Base-by-base conservation (phyloP, 2,329 filamentous ascomycete species). In the Hypoxylon sp. region DNA sequence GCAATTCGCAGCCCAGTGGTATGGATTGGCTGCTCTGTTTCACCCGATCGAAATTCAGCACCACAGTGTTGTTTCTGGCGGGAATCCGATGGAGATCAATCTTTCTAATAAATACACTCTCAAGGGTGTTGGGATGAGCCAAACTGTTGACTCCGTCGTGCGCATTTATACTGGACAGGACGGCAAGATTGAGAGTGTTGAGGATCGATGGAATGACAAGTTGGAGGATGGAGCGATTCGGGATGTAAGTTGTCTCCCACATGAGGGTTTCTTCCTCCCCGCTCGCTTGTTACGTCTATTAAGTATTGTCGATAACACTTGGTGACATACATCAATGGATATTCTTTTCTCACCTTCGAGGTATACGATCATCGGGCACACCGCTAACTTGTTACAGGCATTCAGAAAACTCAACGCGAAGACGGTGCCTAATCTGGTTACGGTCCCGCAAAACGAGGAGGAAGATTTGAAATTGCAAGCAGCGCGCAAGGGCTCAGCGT, bases 81-180 rank as follows among this genome's bases (percentile, higher is more conserved):
- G 82, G 1, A 85, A 87, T 57, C 83, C 84, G 0, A 85, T 87
- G 29, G 68, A 75, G 51, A 69, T 87, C 62, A 74, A 82, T 12
- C 56, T 73, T 29, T 57, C 57, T 51, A 74, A 73, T 59, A 67
- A 61, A 41, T 74, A 74, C 52, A 63, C 66, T 3, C 55, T 73
- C 31, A 70, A 68, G 55, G 68, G 66, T 5, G 54, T 71, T 45
- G 63, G 63, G 41, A 63, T 59, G 34, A 65, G 67, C 49, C 64
- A 71, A 56, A 57, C 62, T 21, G 69, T 73, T 37, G 27, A 65
- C 30, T 70, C 67, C 7, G 48, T 62, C 5, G 64, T 73, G 7
- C 47, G 57, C 5, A 72, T 73, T 45, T 48, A 65, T 26, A 54
- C 72, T 19, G 67, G 63, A n/a, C 30, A 35, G 16, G 66, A 69